Conservation (phyloP, 192 early-diverging fungal genomes). For the Coemansia sp. region DNA sequence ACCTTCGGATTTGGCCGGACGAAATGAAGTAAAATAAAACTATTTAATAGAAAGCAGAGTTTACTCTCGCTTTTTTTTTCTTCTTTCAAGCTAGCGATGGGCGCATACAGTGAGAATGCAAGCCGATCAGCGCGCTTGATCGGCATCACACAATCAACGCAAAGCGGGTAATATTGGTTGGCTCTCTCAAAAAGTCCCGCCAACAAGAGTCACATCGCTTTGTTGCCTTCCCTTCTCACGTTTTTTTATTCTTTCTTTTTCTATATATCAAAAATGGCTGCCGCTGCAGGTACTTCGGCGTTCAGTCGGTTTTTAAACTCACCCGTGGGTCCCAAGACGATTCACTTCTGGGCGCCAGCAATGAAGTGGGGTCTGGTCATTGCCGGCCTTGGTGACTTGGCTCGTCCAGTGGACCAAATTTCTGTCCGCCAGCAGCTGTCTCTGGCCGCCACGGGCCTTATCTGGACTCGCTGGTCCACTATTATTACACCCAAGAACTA, state of each 20-base stretch:
- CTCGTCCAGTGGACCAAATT: constrained; percentile 89
- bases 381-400: constrained; percentile 88
- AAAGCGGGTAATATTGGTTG: too few relatives aligned
- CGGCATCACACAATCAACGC: too few relatives aligned
- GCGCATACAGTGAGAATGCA: too few relatives aligned
- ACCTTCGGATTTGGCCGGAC: not conserved
- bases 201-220: too few relatives aligned
- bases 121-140: too few relatives aligned
- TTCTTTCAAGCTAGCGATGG: too few relatives aligned
- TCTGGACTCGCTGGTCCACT: constrained; percentile 96
- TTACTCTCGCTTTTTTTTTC: not conserved
- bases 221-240: not conserved
- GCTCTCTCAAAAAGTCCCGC: not conserved
- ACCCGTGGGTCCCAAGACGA: constrained; percentile 92
- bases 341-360: constrained; percentile 97
- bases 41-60: too few relatives aligned
- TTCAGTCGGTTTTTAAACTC: constrained; percentile 75
- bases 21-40: not conserved
- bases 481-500: constrained; percentile 96
- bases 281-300: constrained; percentile 52
- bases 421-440: constrained; percentile 85
- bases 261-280: constrained; percentile 18
- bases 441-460: constrained; percentile 90
- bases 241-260: not conserved
- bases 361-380: constrained; percentile 83